These are phyloP conservation scores for Sungouiozyma ichnusensis DNA, from an alignment of 805 yeast species.

Conservation along the genomic window DNA sequence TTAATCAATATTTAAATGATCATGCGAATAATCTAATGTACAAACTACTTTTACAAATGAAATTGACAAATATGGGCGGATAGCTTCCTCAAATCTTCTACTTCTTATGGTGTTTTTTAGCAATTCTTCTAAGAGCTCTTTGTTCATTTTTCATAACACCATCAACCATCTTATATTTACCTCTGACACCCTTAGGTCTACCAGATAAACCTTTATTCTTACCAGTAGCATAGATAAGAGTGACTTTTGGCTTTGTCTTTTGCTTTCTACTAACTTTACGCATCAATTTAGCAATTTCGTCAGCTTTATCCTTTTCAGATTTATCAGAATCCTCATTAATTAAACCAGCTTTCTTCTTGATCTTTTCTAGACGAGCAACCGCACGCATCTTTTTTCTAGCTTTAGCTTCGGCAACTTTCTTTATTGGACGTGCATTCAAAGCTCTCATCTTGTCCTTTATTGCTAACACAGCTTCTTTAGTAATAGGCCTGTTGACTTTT, in stretches of 20 bases:
- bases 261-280: conserved; percentile 66
- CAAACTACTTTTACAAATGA: neutral
- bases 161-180: conserved; percentile 98
- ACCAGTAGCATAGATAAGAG: conserved; percentile 83
- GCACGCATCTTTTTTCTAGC: conserved; percentile 96
- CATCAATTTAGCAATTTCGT: conserved; percentile 81
- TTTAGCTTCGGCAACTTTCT: conserved; percentile 96
- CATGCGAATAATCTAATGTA: neutral
- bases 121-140: conserved; percentile 82
- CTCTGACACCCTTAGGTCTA: conserved; percentile 93
- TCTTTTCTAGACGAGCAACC: conserved; percentile 69
- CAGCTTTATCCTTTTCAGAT: conserved; percentile 90
- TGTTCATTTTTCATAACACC: conserved; percentile 96
- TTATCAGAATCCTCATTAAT: conserved; percentile 81
- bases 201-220: conserved; percentile 78
- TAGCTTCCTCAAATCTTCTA: conserved; percentile 22
- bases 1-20: neutral
- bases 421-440: conserved; percentile 93
- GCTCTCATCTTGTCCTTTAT: conserved; percentile 65
- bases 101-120: conserved; percentile 68
- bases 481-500: conserved; percentile 80
- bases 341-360: conserved; percentile 85
- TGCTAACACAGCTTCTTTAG: conserved; percentile 84
- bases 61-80: too few species aligned
- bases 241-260: conserved; percentile 66